Percentiles rank a stretch among this genome's conserved stretches.
Conservation (phyloP, 345 rosid species). For the Aurinia saxatilis region DNA sequence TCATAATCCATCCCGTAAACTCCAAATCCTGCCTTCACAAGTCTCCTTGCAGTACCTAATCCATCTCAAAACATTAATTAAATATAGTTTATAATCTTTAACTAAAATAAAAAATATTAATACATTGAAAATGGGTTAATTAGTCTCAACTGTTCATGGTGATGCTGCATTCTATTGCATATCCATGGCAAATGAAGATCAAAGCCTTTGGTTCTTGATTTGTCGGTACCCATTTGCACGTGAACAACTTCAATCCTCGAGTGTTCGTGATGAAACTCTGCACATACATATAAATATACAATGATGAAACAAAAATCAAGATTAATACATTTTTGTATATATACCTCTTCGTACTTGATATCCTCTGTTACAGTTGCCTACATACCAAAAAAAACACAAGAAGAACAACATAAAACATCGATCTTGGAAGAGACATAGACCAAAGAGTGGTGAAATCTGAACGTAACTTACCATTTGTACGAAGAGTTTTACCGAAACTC, state of each 20-base stretch:
- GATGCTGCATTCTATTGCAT: conserved; percentile 95
- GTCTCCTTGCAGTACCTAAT: conserved; percentile 63
- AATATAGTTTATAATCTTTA: too few species aligned
- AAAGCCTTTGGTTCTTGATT: conserved; percentile 56
- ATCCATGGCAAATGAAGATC: conserved; percentile 84
- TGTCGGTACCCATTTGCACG: conserved; percentile 68
- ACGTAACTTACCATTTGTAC: conserved; percentile 20
- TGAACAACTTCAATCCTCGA: conserved; percentile 63
- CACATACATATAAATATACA: neutral
- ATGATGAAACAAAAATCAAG: neutral
- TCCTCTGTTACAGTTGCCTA: conserved; percentile 24
- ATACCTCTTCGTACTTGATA: conserved; percentile 28
- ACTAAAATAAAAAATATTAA: neutral
- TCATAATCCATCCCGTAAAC: conserved; percentile 82
- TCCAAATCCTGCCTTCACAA: conserved; percentile 61
- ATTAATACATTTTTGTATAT: too few species aligned
- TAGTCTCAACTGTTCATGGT: conserved; percentile 84
- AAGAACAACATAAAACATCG: neutral
- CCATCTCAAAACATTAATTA: neutral
- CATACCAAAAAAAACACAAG: neutral
- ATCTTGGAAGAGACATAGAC: neutral
- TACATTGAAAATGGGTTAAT: neutral
- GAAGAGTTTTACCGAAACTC: neutral
- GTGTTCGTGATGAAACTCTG: conserved; percentile 50
- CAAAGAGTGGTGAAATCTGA: neutral